Conservation (phyloP, 108 stramenopile genomes). For the Nannochloropsis oceanica region DNA sequence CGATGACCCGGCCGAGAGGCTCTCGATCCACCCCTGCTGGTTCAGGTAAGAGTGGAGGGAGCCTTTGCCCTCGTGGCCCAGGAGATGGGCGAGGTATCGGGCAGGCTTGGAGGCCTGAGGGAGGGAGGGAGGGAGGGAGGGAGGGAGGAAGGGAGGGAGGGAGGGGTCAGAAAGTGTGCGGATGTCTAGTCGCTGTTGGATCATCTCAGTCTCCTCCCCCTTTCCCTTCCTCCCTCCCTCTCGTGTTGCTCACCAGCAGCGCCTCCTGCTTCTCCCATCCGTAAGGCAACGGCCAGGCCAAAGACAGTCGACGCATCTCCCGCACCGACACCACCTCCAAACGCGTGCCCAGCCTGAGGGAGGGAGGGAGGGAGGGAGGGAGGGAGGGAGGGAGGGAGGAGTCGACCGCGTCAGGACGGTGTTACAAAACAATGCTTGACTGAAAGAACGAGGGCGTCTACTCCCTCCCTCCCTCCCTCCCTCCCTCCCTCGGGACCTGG, state of each 20-base stretch:
- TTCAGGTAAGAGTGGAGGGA: conserved; percentile 21
- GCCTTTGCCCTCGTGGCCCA: conserved; percentile 27
- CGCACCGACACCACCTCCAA: conserved; percentile 26
- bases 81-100: not conserved
- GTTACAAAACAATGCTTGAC: too few species aligned
- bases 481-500: not conserved
- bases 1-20: conserved; percentile 10
- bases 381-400: not conserved
- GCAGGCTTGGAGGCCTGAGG: not conserved
- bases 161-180: not conserved
- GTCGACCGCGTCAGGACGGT: too few species aligned
- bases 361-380: not conserved
- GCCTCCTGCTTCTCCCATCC: not conserved
- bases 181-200: too few species aligned
- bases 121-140: too few species aligned
- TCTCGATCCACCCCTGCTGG: conserved; percentile 14
- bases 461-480: not conserved
- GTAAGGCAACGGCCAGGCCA: conserved; percentile 26
- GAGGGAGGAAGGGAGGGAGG: not conserved
- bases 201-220: not conserved
- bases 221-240: not conserved
- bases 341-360: conserved; percentile 6
- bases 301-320: conserved; percentile 10
- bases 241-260: not conserved
- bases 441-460: not conserved